Conservation (phyloP, 805 yeast species). For the Candida schatavii region DNA sequence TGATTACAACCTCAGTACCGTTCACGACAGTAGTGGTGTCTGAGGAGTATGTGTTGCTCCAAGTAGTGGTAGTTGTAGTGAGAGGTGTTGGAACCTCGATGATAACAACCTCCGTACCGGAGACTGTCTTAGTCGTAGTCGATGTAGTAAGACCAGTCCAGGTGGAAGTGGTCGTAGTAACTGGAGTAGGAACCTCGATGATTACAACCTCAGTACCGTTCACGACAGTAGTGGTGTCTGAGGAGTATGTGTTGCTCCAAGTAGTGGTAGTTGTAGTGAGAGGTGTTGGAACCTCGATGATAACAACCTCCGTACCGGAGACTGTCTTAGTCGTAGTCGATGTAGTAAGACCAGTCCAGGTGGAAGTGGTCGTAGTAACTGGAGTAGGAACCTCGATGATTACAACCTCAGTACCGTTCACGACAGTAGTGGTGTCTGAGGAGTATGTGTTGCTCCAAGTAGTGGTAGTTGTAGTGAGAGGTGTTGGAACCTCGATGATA, state of each 20-base stretch:
- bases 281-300: slow-evolving; percentile 10
- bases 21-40: background rate
- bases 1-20: slow-evolving; percentile 7
- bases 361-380: background rate
- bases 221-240: slow-evolving; percentile 1
- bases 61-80: slow-evolving; percentile 6
- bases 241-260: slow-evolving; percentile 2
- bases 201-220: slow-evolving; percentile 9
- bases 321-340: slow-evolving; percentile 6
- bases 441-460: slow-evolving; percentile 1
- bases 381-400: slow-evolving; percentile 3
- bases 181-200: slow-evolving; percentile 12
- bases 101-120: slow-evolving; percentile 6
- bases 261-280: background rate
- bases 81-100: slow-evolving; percentile 2
- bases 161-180: slow-evolving; percentile 5
- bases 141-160: slow-evolving; percentile 1
- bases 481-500: background rate
- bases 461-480: background rate
- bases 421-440: slow-evolving; percentile 6
- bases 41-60: slow-evolving; percentile 3
- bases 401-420: background rate
- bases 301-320: slow-evolving; percentile 5
- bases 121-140: background rate
- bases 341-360: slow-evolving; percentile 1